Evolutionary conservation across 169 alveolate genomes (phyloP).

Genomic region (Eimeria maxima): DNA sequence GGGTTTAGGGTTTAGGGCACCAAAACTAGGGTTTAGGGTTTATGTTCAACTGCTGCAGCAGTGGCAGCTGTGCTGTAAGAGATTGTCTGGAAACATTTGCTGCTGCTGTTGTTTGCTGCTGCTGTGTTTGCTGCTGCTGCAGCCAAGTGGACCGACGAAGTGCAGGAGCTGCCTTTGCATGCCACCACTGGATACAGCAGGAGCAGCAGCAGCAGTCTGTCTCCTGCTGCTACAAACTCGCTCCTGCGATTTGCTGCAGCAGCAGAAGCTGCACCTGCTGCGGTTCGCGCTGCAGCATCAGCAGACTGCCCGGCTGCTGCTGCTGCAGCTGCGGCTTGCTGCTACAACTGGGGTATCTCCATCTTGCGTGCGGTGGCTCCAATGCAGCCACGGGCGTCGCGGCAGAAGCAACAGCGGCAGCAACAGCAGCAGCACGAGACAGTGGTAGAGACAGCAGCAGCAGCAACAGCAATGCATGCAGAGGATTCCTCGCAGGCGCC

Average conservation of each 20-base stretch:
- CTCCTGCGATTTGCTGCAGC: constrained; percentile 22
- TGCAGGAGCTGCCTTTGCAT: background rate
- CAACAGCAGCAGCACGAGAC: background rate
- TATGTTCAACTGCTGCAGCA: background rate
- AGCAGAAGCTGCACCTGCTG: constrained; percentile 9
- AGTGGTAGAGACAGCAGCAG: background rate
- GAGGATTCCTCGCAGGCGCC: background rate
- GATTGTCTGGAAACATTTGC: background rate
- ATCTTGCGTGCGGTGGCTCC: constrained; percentile 12
- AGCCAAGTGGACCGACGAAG: constrained; percentile 11
- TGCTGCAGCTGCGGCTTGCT: constrained; percentile 19
- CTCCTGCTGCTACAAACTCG: constrained; percentile 8
- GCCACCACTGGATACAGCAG: background rate
- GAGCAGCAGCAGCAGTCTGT: background rate
- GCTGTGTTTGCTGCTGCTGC: constrained; percentile 30
- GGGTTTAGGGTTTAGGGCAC: constrained; percentile 32
- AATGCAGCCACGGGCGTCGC: background rate
- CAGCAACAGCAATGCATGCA: constrained; percentile 8
- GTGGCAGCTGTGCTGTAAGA: background rate
- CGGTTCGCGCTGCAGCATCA: constrained; percentile 3
- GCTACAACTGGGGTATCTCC: background rate
- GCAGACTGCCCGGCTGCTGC: constrained; percentile 33
- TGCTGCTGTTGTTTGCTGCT: constrained; percentile 27
- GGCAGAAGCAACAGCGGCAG: background rate
- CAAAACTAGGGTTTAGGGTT: background rate